Evolutionary conservation across 129 eudicot genomes (phyloP), one percentile per base, ranked within the genome.

Genomic region (Silybum marianum): DNA sequence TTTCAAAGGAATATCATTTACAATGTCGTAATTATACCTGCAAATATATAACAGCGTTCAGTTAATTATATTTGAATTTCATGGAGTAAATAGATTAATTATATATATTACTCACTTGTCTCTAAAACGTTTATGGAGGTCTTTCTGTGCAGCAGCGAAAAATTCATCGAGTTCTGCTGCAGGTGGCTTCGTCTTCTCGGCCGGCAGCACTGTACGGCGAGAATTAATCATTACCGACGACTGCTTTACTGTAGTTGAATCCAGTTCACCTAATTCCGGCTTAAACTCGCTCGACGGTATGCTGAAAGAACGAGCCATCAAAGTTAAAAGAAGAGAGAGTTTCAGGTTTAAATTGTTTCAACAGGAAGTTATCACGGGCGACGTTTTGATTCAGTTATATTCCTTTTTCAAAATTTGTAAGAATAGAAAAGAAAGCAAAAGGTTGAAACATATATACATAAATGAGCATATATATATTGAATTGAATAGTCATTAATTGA

Each of bases 21-120:
- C 86, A 63, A 91, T 70, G 88, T 93, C 97, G 79, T 76, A 94
- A 83, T 94, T 94, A 84, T 94, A 94, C 91, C 98, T 94, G 88
- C 79, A 65, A 58, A 30, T 22, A 3, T n/a, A n/a, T n/a, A 3
- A 30, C 60, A 13, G 2, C 14, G 19, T 44, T 81, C 34, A 73
- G 25, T 23, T 63, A 60, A 8, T 2, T n/a, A 25, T 4, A 66
- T 34, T 72, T 23, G 23, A 58, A 18, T 58, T 58, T 58, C 65
- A 0, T 58, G 10, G 12, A 78, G 3, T 7, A 16, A 25, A 24
- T 3, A 42, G 48, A 26, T 34, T 80, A 40, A 19, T 80, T 54
- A 60, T 19, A 0, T 76, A 32, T 22, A 38, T 4, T 9, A 54
- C 83, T 90, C 80, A 92, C 97, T 92, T 90, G 69, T 92, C 88